Evolutionary conservation across 2,329 filamentous ascomycete genomes (phyloP).

Genomic region (Epichloe glyceriae): DNA sequence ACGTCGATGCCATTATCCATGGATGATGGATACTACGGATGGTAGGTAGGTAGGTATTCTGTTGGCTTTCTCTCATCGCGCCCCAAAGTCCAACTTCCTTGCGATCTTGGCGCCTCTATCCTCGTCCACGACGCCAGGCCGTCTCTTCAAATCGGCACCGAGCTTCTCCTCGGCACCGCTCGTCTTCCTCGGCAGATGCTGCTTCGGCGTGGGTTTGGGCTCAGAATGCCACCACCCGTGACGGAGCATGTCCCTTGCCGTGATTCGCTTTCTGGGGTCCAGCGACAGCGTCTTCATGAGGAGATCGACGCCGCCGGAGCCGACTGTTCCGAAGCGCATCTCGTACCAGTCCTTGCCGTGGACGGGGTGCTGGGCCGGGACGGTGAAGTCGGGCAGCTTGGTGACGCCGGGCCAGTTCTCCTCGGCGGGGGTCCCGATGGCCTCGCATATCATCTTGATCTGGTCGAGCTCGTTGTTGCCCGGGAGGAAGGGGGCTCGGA

Average conservation of each 20-base stretch:
- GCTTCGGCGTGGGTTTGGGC: conserved; percentile 69
- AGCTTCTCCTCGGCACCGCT: conserved; percentile 54
- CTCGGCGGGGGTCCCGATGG: conserved; percentile 82
- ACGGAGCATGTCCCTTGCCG: conserved; percentile 61
- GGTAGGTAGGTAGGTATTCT: too few species aligned
- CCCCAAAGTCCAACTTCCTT: conserved; percentile 67
- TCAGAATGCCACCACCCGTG: conserved; percentile 80
- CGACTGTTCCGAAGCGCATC: conserved; percentile 65
- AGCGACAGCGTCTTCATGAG: conserved; percentile 74
- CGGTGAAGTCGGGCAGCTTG: conserved; percentile 67
- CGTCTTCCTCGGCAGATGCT: conserved; percentile 63
- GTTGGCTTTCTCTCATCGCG: conserved; percentile 14
- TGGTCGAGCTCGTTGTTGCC: conserved; percentile 80
- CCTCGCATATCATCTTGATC: conserved; percentile 69
- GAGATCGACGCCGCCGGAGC: conserved; percentile 72
- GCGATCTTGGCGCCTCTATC: conserved; percentile 63
- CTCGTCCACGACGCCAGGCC: conserved; percentile 54
- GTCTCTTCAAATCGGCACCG: conserved; percentile 69
- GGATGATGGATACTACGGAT: too few species aligned
- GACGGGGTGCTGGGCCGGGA: conserved; percentile 48
- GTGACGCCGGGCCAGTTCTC: conserved; percentile 92
- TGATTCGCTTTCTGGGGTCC: conserved; percentile 76
- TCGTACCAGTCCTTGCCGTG: conserved; percentile 61
- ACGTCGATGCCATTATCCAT: too few species aligned
- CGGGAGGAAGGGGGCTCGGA: conserved; percentile 70